phyloP scores from a whole-genome alignment of 305 asterid species.

The Solanum hybrid region DNA sequence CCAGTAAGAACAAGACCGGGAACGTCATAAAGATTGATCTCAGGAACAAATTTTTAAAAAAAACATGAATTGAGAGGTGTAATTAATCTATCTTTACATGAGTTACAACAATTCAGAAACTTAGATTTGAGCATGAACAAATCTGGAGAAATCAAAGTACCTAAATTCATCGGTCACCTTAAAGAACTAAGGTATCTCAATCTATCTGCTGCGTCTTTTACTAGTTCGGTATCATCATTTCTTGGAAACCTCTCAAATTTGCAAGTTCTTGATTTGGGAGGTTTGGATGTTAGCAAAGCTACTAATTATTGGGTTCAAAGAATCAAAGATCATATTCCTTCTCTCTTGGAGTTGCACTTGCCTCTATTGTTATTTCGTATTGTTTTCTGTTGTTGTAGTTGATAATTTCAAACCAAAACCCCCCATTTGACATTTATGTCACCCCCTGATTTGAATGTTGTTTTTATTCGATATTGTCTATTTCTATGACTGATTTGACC shows the following conservation, averaged over 20 bases:
- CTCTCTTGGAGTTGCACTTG: conserved; percentile 21
- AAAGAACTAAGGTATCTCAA: conserved; percentile 13
- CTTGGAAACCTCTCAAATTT: conserved; percentile 17
- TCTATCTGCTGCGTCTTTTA: conserved; percentile 10
- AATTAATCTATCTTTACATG: conserved; percentile 16
- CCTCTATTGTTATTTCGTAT: background rate
- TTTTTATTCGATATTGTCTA: no score
- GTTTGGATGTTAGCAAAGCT: conserved; percentile 8
- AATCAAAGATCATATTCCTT: conserved; percentile 14
- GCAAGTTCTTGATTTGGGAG: conserved; percentile 17
- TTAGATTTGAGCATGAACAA: conserved; percentile 25
- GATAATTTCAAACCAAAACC: no score
- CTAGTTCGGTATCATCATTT: conserved; percentile 9
- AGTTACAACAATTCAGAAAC: conserved; percentile 10
- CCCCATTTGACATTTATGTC: no score
- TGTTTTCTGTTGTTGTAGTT: no score
- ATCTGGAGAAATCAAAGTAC: conserved; percentile 16
- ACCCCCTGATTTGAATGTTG: no score
- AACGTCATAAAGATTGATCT: conserved; percentile 8
- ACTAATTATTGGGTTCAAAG: conserved; percentile 17
- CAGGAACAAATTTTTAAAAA: background rate
- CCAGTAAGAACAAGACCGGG: background rate
- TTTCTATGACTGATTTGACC: no score
- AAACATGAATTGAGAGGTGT: conserved; percentile 6
- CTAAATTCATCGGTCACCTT: conserved; percentile 11